Conservation (phyloP, 2,329 filamentous ascomycete genomes). For the Aspergillus sp. region DNA sequence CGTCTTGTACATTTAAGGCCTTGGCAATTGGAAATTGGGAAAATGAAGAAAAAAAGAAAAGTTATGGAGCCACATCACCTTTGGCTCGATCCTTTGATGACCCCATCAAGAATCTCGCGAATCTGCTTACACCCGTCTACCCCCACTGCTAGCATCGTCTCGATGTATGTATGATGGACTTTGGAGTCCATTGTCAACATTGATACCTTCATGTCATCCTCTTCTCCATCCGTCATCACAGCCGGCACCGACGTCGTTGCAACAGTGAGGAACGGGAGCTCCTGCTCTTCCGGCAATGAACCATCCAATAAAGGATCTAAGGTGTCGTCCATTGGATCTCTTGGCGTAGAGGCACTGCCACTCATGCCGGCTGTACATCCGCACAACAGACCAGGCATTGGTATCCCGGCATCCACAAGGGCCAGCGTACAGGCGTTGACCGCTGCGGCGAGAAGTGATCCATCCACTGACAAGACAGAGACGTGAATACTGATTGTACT, state of each 20-base stretch:
- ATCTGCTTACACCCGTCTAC: conserved; percentile 91
- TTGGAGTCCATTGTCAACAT: conserved; percentile 84
- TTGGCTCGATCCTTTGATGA: conserved; percentile 52
- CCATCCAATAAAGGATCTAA: conserved; percentile 46
- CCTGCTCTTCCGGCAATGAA: conserved; percentile 56
- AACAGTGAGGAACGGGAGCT: conserved; percentile 84
- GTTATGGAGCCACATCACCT: conserved; percentile 6
- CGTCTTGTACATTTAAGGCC: neutral
- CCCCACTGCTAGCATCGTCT: conserved; percentile 90
- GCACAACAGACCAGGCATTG: conserved; percentile 88
- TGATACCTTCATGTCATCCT: conserved; percentile 60
- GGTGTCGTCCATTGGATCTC: conserved; percentile 41
- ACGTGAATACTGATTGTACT: conserved; percentile 79
- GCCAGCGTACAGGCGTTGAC: conserved; percentile 90
- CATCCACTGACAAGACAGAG: conserved; percentile 86
- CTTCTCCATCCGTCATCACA: conserved; percentile 52
- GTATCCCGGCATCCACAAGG: conserved; percentile 89
- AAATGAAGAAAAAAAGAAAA: neutral
- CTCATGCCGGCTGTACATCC: conserved; percentile 82
- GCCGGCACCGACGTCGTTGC: conserved; percentile 58
- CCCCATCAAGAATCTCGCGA: conserved; percentile 73
- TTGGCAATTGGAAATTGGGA: neutral
- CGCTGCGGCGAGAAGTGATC: conserved; percentile 82
- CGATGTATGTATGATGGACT: conserved; percentile 74
- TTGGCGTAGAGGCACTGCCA: conserved; percentile 43